Evolutionary conservation across 176 grass and related monocot genomes (phyloP).

Genomic region (Melocanna baccifera): DNA sequence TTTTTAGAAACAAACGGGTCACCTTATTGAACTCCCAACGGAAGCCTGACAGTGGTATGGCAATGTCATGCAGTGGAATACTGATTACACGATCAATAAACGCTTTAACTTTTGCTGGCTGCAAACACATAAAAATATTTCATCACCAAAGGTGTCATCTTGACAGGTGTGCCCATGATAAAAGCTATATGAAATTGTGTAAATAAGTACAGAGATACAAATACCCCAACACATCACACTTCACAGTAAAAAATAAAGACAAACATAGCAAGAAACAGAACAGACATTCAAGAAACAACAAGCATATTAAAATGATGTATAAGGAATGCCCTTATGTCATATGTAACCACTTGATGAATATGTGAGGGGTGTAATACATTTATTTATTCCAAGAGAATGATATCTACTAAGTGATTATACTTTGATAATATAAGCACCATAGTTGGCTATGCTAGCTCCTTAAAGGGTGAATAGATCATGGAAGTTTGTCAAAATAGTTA

Average conservation of each 20-base stretch:
- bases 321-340: neutral
- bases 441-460: neutral
- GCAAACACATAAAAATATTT: slow-evolving; percentile 41
- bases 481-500: neutral
- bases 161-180: neutral
- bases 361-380: neutral
- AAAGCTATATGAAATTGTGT: slow-evolving; percentile 12
- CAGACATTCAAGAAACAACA: neutral
- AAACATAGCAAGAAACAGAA: neutral
- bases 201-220: neutral
- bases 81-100: slow-evolving; percentile 98
- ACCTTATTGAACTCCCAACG: slow-evolving; percentile 97
- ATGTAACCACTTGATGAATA: slow-evolving; percentile 3
- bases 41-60: slow-evolving; percentile 94
- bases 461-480: neutral
- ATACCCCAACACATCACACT: neutral
- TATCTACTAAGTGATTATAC: neutral
- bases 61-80: slow-evolving; percentile 93
- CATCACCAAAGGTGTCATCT: slow-evolving; percentile 21
- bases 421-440: neutral
- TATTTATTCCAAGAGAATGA: neutral
- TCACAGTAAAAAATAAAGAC: neutral
- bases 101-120: slow-evolving; percentile 93
- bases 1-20: slow-evolving; percentile 6
- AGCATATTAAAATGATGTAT: neutral